These are phyloP conservation scores for Boletus huronensis DNA, from an alignment of 768 basidiomycete species.

Conservation along the genomic window DNA sequence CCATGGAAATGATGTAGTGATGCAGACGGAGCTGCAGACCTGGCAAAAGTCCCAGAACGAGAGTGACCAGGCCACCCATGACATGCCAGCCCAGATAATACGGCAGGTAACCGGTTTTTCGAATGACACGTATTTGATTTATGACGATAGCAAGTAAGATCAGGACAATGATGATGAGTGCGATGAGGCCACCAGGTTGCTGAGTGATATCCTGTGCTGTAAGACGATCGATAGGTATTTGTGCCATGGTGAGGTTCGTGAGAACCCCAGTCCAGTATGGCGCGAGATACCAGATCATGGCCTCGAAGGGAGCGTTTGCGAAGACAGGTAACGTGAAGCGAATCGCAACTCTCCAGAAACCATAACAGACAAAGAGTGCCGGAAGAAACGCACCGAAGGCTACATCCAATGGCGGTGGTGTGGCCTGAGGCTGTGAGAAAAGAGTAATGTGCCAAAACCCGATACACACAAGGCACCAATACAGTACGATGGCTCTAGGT, in stretches of 20 bases:
- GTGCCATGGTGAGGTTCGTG: conserved; percentile 65
- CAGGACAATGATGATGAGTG: conserved; percentile 65
- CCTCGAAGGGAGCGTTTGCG: conserved; percentile 63
- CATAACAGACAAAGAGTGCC: conserved; percentile 71
- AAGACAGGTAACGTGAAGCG: conserved; percentile 74
- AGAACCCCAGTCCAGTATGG: conserved; percentile 80
- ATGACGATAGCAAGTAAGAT: conserved; percentile 55
- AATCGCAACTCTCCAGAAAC: conserved; percentile 73
- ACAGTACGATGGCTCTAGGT: conserved; percentile 63
- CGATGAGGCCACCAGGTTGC: conserved; percentile 62
- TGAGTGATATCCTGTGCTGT: conserved; percentile 62
- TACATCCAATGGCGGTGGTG: conserved; percentile 65
- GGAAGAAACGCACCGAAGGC: conserved; percentile 80
- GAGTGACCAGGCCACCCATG: conserved; percentile 57
- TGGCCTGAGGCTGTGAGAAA: conserved; percentile 68
- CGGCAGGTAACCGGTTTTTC: conserved; percentile 81
- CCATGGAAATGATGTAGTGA: conserved; percentile 78
- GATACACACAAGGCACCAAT: conserved; percentile 77
- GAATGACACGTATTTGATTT: conserved; percentile 79
- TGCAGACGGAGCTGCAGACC: conserved; percentile 69
- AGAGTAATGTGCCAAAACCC: conserved; percentile 84
- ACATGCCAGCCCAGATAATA: conserved; percentile 75
- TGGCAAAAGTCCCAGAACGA: conserved; percentile 68
- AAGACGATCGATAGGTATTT: conserved; percentile 77
- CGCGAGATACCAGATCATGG: conserved; percentile 67